Percentiles rank a stretch among this genome's conserved stretches.
Evolutionary conservation across 1,284 basidiomycete genomes (phyloP).

Genomic region (Neotropicomus parvogracilis): DNA sequence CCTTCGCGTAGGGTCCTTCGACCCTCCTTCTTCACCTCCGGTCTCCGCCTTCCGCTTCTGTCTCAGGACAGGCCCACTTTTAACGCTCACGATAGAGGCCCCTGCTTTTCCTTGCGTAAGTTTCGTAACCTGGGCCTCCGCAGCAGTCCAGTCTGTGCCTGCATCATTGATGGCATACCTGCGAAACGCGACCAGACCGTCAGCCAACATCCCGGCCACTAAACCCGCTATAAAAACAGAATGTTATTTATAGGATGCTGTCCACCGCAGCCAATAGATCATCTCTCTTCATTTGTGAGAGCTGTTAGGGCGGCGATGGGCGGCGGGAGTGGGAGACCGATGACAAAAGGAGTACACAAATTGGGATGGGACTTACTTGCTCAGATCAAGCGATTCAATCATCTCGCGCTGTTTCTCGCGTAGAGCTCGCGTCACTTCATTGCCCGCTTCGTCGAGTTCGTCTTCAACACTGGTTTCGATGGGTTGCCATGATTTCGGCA

Average conservation of each 20-base stretch:
- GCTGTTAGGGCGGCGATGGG: conserved; percentile 14
- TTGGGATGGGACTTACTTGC: conserved; percentile 60
- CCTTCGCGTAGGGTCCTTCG: conserved; percentile 54
- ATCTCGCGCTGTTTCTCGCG: conserved; percentile 77
- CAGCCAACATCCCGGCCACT: neutral
- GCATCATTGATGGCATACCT: conserved; percentile 79
- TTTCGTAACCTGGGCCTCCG: conserved; percentile 66
- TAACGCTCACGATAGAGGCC: conserved; percentile 75
- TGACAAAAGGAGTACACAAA: neutral
- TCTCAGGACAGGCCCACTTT: conserved; percentile 39
- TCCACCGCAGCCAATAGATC: neutral
- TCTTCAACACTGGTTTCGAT: conserved; percentile 53
- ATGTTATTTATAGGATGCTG: neutral
- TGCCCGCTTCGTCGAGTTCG: conserved; percentile 73
- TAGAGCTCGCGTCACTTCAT: conserved; percentile 46
- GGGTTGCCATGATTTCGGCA: conserved; percentile 43
- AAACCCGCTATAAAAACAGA: neutral
- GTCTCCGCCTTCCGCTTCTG: conserved; percentile 65
- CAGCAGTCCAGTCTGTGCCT: conserved; percentile 68
- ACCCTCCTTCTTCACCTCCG: conserved; percentile 31
- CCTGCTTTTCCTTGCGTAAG: conserved; percentile 46
- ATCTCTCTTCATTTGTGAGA: neutral
- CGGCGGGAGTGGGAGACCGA: neutral
- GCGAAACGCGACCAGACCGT: neutral
- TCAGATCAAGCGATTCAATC: conserved; percentile 81